phyloP scores from a whole-genome alignment of 1,284 basidiomycete species.

The Apiotrichum gracile region DNA sequence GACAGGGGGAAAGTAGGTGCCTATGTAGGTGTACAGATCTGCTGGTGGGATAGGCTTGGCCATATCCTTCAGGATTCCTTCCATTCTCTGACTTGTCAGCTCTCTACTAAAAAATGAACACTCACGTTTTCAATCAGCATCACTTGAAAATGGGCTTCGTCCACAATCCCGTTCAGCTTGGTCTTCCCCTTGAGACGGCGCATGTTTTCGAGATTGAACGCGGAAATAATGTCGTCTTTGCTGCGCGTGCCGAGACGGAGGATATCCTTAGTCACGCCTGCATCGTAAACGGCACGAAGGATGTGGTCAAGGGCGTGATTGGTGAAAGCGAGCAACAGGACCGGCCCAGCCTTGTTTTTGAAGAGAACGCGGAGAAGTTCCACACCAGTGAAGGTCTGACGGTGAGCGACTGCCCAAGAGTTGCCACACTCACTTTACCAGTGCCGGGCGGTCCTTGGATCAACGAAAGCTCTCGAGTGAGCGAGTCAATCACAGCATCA shows the following conservation, averaged over 20 bases:
- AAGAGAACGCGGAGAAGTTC: slow-evolving; percentile 61
- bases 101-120: too few relatives aligned
- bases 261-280: slow-evolving; percentile 57
- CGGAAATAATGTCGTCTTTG: slow-evolving; percentile 55
- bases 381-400: slow-evolving; percentile 61
- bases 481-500: slow-evolving; percentile 58
- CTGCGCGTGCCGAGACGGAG: slow-evolving; percentile 61
- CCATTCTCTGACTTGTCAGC: too few relatives aligned
- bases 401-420: background rate
- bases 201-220: slow-evolving; percentile 50
- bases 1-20: too few relatives aligned
- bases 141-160: too few relatives aligned
- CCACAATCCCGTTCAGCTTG: background rate
- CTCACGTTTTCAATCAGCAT: too few relatives aligned
- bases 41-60: too few relatives aligned
- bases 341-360: slow-evolving; percentile 52
- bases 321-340: slow-evolving; percentile 65
- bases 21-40: too few relatives aligned
- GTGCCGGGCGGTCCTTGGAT: slow-evolving; percentile 73
- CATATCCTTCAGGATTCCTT: too few relatives aligned
- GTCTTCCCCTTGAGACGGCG: background rate
- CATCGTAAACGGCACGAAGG: slow-evolving; percentile 57
- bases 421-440: slow-evolving; percentile 56
- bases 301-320: slow-evolving; percentile 71
- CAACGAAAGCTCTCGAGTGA: slow-evolving; percentile 58